These are phyloP conservation scores for Tremellales sp. DNA, from an alignment of 1,284 basidiomycete genomes.

Conservation along the genomic window DNA sequence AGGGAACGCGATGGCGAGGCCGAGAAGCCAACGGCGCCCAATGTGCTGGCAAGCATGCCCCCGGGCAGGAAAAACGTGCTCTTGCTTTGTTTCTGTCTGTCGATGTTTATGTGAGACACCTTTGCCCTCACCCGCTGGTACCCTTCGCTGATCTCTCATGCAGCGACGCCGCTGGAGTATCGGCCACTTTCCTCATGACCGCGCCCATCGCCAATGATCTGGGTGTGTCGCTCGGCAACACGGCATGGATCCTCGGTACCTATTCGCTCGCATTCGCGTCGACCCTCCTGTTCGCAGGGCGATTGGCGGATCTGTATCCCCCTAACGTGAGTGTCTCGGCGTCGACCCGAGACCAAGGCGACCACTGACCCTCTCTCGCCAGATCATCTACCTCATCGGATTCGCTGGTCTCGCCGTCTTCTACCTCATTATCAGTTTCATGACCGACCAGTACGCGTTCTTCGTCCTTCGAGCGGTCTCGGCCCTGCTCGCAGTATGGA, in stretches of 20 bases:
- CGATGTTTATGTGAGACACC: conserved; percentile 21
- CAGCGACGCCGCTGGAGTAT: conserved; percentile 40
- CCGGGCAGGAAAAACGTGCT: conserved; percentile 30
- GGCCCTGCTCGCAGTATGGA: conserved; percentile 40
- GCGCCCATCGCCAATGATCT: conserved; percentile 41
- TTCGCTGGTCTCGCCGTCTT: conserved; percentile 40
- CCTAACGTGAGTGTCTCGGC: conserved; percentile 31
- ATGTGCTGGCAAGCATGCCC: conserved; percentile 25
- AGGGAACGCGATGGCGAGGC: conserved; percentile 7
- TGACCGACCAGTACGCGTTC: conserved; percentile 44
- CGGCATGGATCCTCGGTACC: conserved; percentile 42
- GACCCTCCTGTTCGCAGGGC: conserved; percentile 39
- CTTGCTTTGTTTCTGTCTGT: conserved; percentile 33
- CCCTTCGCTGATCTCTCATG: conserved; percentile 17
- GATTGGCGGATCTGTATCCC: conserved; percentile 40
- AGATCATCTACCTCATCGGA: conserved; percentile 41
- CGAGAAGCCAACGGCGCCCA: conserved; percentile 11
- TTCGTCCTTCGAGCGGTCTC: conserved; percentile 44
- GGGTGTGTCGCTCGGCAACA: conserved; percentile 23
- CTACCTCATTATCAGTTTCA: conserved; percentile 45
- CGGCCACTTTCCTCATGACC: conserved; percentile 43
- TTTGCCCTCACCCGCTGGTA: background rate
- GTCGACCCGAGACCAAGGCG: no score
- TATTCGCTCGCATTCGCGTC: conserved; percentile 35
- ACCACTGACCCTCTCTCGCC: no score